Percentiles rank a stretch among this genome's conserved stretches.
Conservation (phyloP, 192 early-diverging fungal genomes). For the Allomyces macrogynus region DNA sequence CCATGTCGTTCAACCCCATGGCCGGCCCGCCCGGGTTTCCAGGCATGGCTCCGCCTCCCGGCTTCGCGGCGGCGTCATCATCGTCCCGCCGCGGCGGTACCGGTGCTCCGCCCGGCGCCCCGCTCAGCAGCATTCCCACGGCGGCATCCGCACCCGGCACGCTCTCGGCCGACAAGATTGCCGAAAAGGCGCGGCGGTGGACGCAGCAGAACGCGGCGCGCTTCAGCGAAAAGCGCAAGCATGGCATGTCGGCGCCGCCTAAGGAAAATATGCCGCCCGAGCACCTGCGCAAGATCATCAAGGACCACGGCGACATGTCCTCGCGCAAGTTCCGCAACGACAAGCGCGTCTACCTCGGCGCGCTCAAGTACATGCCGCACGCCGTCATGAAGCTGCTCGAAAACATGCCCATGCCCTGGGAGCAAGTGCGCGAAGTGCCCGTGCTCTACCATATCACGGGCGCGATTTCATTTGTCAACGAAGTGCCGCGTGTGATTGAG, state of each 20-base stretch:
- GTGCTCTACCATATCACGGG: constrained; percentile 96
- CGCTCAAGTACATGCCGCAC: constrained; percentile 95
- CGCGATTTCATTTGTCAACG: constrained; percentile 96
- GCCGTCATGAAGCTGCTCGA: constrained; percentile 93
- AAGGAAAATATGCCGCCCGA: constrained; percentile 96
- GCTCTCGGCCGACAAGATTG: constrained; percentile 31
- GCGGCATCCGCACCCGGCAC: no score
- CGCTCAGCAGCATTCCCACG: no score
- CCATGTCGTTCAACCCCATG: no score
- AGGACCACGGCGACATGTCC: constrained; percentile 99
- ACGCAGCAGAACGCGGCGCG: constrained; percentile 70
- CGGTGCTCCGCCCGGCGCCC: no score
- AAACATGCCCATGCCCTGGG: constrained; percentile 99
- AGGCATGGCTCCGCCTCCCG: no score
- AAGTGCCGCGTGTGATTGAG: constrained; percentile 83
- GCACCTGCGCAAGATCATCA: constrained; percentile 94
- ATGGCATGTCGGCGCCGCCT: constrained; percentile 81
- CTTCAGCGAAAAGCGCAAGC: constrained; percentile 84
- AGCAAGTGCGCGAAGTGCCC: constrained; percentile 88
- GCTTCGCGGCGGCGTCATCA: no score
- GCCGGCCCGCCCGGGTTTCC: no score
- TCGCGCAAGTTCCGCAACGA: constrained; percentile 89
- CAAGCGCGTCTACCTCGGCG: constrained; percentile 94
- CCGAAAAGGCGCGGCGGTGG: constrained; percentile 80
- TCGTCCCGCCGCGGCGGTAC: no score